Conservation (phyloP, 2,329 filamentous ascomycete species). For the Xylaria sp. region DNA sequence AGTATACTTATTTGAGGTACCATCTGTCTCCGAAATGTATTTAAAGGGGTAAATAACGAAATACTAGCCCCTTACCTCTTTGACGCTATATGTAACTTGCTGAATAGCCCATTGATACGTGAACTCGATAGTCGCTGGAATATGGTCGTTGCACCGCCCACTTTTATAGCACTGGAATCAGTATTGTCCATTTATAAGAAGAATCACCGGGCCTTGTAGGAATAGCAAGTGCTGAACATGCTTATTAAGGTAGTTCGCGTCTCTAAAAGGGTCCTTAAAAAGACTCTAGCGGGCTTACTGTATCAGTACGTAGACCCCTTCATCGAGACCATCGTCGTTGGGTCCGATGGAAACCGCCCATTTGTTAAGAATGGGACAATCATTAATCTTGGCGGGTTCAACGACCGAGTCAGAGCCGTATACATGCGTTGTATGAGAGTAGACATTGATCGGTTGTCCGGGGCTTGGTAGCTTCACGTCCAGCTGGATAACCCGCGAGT, state of each 20-base stretch:
- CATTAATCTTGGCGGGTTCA: no score
- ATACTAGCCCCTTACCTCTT: neutral
- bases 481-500: no score
- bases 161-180: no score
- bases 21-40: neutral
- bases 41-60: neutral
- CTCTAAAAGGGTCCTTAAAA: no score
- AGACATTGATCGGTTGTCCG: constrained; percentile 12
- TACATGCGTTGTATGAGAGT: neutral
- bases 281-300: neutral
- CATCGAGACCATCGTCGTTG: no score
- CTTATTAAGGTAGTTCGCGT: no score
- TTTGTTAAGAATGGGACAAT: neutral
- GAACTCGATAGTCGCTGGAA: neutral
- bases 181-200: no score
- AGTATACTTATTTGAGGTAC: neutral
- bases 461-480: constrained; percentile 26
- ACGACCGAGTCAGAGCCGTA: neutral
- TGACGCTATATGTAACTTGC: no score
- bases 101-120: no score
- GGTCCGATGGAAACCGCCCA: neutral
- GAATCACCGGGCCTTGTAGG: no score
- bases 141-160: no score
- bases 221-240: no score
- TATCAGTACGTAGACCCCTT: neutral